Percentiles rank a stretch among this genome's conserved stretches.
Conservation (phyloP, 2,329 filamentous ascomycete species). For the Amylocarpus encephaloides region DNA sequence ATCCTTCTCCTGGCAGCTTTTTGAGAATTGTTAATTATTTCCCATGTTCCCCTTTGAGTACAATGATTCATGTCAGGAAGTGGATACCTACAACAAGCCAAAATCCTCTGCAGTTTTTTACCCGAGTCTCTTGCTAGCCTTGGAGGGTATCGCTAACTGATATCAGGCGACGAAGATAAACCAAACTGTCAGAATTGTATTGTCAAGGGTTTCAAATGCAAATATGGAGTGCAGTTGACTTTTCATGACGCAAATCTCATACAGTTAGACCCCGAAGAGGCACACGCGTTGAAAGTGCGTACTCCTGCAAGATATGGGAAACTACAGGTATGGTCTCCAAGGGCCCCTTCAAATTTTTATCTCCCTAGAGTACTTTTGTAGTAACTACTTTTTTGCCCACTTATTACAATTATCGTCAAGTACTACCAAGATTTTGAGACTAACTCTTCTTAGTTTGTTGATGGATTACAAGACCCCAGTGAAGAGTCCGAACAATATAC, state of each 20-base stretch:
- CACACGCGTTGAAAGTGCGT: not conserved
- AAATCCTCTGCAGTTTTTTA: too few relatives aligned
- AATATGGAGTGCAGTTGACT: conserved; percentile 41
- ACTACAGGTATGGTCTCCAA: not conserved
- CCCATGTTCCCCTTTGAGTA: too few relatives aligned
- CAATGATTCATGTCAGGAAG: too few relatives aligned
- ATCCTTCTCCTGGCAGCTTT: too few relatives aligned
- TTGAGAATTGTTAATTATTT: too few relatives aligned
- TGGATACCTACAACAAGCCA: too few relatives aligned
- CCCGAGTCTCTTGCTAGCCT: too few relatives aligned
- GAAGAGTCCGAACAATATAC: not conserved
- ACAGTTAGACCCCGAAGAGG: not conserved
- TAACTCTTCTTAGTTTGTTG: not conserved
- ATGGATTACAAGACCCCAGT: not conserved
- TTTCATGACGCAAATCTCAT: conserved; percentile 41
- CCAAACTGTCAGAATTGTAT: conserved; percentile 43
- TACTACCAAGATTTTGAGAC: not conserved
- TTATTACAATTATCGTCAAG: not conserved
- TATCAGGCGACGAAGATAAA: conserved; percentile 35
- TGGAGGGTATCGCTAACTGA: too few relatives aligned
- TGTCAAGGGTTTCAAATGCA: conserved; percentile 41
- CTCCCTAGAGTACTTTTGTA: too few relatives aligned
- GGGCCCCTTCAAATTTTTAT: too few relatives aligned
- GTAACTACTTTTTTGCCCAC: too few relatives aligned
- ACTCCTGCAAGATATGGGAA: not conserved